Base-by-base conservation (phyloP, 305 asterid genomes). In the Stenogyne calaminthoides region DNA sequence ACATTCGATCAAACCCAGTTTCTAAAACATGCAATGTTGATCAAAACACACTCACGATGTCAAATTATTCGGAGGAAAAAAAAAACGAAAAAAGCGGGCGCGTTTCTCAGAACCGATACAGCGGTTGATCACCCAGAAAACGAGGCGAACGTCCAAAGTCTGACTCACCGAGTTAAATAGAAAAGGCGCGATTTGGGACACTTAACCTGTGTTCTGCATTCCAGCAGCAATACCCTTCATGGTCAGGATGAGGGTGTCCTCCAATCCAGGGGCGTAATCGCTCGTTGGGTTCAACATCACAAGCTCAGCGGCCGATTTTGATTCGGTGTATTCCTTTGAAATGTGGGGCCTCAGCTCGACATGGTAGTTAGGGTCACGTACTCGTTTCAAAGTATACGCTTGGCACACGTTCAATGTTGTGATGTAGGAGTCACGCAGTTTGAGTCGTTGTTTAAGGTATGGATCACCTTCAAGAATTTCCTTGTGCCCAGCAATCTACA, bases 141-240 rank as follows among this genome's bases (percentile, higher is more conserved):
- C 29, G 36, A 5, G 55, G 7, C 8, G 37, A 56, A 25, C 36
- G 36, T 46, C 73, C 54, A 46, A 46, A 46, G 54, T 47, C 61
- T 40, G n/a, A 32, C 74, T 16, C 52, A 37, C 12, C 6, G 34
- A 47, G 18, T 44, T 25, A 59, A 42, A 8, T 10, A 51, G 6
- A 59, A n/a, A 71, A 55, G 36, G 7, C 25, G 11, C 16, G 27
- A 56, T 46, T 3, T 15, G 16, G 55, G 44, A 0, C 3, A 14
- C 18, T 88, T 79, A 94, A 77, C 99, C 99, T 5, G 99, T 94
- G 81, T 94, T 94, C 87, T 92, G 99, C 88, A 94, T 60, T 64
- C 99, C 99, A 65, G 98, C 99, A 64, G 98, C 98, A 79, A 94
- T 87, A n/a, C 99, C 99, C 84, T 94, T 94, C 99, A 94, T 94